A percentile compares a stretch with the other conserved stretches of the same genome.
phyloP scores from a whole-genome alignment of 345 rosid genomes.

The Pugionium dolabratum region DNA sequence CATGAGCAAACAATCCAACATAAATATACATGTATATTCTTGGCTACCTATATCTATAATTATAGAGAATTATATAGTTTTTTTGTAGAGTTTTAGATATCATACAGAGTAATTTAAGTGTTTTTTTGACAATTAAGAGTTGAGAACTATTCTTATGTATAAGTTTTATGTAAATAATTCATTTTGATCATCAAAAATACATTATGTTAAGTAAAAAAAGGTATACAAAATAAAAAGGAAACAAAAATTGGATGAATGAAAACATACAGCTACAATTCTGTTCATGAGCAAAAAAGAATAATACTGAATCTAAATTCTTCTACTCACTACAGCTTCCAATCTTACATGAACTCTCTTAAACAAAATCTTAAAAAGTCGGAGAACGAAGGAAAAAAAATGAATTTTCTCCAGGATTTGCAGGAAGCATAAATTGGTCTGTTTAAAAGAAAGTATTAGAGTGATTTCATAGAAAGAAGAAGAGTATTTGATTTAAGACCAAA shows the following conservation, averaged over 20 bases:
- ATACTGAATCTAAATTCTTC: not conserved
- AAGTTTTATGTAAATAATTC: too few species aligned
- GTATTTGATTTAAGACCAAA: not conserved
- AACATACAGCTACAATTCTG: conserved; percentile 28
- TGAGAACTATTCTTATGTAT: too few species aligned
- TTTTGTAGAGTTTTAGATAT: too few species aligned
- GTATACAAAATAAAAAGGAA: conserved; percentile 30
- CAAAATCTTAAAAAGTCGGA: not conserved
- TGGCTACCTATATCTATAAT: too few species aligned
- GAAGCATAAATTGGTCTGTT: conserved; percentile 27
- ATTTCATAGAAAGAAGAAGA: not conserved
- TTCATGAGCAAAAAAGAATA: conserved; percentile 36
- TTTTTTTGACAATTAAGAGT: too few species aligned
- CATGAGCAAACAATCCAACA: too few species aligned
- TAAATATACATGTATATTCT: too few species aligned
- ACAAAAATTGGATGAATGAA: conserved; percentile 38
- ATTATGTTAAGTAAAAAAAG: conserved; percentile 8
- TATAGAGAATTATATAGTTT: too few species aligned
- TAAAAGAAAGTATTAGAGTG: not conserved
- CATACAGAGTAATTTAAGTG: too few species aligned
- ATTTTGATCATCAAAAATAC: not conserved
- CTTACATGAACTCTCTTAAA: conserved; percentile 13
- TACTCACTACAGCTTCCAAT: conserved; percentile 43
- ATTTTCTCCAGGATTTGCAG: conserved; percentile 30
- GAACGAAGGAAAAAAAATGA: not conserved